Percentiles rank a stretch among this genome's conserved stretches.
Evolutionary conservation across 2,329 filamentous ascomycete species (phyloP).

Genomic region (Pseudogymnoascus sp.): DNA sequence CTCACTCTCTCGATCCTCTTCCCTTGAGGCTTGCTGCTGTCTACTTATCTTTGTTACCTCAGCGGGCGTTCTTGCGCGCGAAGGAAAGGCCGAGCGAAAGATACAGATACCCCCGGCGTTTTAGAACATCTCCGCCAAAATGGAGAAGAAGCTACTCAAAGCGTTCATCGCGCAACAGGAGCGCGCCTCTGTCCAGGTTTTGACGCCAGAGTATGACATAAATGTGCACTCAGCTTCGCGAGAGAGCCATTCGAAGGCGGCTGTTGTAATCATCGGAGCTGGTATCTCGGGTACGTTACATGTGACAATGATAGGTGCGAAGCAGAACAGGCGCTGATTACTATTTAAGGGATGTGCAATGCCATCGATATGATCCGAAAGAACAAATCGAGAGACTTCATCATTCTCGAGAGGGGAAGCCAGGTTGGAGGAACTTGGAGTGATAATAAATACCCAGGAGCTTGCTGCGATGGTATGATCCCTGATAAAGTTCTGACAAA

Average conservation of each 20-base stretch:
- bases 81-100: background rate
- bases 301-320: background rate
- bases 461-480: slow-evolving; percentile 41
- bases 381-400: slow-evolving; percentile 45
- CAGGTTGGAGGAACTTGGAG: slow-evolving; percentile 46
- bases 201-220: slow-evolving; percentile 2
- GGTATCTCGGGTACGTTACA: slow-evolving; percentile 40
- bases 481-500: background rate
- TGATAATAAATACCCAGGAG: slow-evolving; percentile 49
- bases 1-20: background rate
- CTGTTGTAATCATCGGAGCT: slow-evolving; percentile 49
- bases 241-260: background rate
- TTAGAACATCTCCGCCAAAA: background rate
- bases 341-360: slow-evolving; percentile 41
- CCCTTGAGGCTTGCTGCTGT: background rate
- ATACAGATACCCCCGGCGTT: background rate
- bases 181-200: background rate
- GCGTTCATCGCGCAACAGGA: background rate
- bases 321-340: background rate
- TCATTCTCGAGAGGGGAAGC: slow-evolving; percentile 48
- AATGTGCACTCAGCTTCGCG: background rate
- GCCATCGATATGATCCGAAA: slow-evolving; percentile 49
- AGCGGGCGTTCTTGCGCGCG: background rate
- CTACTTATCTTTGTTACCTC: background rate
- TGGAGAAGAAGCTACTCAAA: slow-evolving; percentile 1